Evolutionary conservation across 2,329 filamentous ascomycete genomes (phyloP).

Genomic region (Cladophialophora carrionii): DNA sequence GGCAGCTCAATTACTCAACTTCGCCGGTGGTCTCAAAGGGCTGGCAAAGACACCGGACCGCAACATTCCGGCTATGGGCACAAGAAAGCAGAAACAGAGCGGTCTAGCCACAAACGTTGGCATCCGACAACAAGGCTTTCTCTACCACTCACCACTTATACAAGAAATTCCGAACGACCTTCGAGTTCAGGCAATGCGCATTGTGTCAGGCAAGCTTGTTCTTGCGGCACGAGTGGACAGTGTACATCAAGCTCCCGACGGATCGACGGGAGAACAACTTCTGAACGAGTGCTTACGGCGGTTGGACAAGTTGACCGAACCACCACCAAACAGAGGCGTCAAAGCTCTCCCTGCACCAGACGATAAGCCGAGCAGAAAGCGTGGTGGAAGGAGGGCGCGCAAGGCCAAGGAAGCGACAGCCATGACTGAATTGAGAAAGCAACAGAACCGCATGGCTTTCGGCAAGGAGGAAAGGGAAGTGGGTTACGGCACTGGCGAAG

Average conservation of each 20-base stretch:
- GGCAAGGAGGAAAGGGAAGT: conserved; percentile 94
- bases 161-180: conserved; percentile 80
- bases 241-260: conserved; percentile 78
- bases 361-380: conserved; percentile 91
- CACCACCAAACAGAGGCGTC: conserved; percentile 83
- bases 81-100: conserved; percentile 77
- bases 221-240: conserved; percentile 91
- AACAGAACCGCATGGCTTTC: conserved; percentile 94
- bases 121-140: conserved; percentile 85
- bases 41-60: conserved; percentile 91
- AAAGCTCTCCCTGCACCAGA: conserved; percentile 89
- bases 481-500: conserved; percentile 83
- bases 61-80: conserved; percentile 88
- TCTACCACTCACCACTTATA: conserved; percentile 90
- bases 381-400: conserved; percentile 83
- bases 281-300: conserved; percentile 81
- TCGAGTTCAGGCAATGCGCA: conserved; percentile 91
- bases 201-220: conserved; percentile 89
- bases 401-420: conserved; percentile 96
- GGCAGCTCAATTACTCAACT: conserved; percentile 94
- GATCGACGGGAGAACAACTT: conserved; percentile 79
- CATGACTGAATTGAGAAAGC: conserved; percentile 95
- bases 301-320: conserved; percentile 89
- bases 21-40: conserved; percentile 82
- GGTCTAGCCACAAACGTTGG: conserved; percentile 93